Percentiles rank a stretch among this genome's conserved stretches.
These are phyloP conservation scores for Corymbia citriodora DNA, from an alignment of 441 rosid species.

Conservation along the genomic window DNA sequence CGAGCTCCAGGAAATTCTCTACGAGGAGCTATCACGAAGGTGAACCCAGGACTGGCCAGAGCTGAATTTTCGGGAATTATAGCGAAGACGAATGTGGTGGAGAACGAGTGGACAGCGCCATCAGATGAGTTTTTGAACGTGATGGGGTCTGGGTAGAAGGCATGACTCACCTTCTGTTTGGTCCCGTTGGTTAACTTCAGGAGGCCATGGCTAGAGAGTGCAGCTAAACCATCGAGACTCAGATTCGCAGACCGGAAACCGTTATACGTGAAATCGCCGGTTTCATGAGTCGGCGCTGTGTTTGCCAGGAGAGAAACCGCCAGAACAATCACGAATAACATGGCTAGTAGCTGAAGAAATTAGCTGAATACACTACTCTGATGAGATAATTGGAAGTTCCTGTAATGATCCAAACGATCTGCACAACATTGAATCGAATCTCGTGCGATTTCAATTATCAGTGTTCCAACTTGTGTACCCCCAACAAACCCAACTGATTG, in stretches of 20 bases:
- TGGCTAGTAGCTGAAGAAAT: not conserved
- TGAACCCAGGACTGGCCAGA: conserved; percentile 13
- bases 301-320: not conserved
- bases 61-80: not conserved
- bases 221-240: conserved; percentile 14
- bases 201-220: conserved; percentile 12
- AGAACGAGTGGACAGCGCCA: conserved; percentile 12
- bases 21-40: conserved; percentile 14
- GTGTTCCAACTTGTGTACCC: not conserved
- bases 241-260: conserved; percentile 14
- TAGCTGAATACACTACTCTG: not conserved
- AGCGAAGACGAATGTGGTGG: conserved; percentile 16
- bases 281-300: not conserved
- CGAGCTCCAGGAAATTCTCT: not conserved
- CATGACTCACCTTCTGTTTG: not conserved
- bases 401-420: not conserved
- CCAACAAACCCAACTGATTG: not conserved
- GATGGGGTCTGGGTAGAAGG: conserved; percentile 12
- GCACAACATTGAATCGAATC: not conserved
- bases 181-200: conserved; percentile 21
- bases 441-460: not conserved
- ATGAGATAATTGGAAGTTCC: not conserved
- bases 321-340: not conserved
- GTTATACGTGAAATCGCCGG: conserved; percentile 11
- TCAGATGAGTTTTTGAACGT: conserved; percentile 10